Conservation (phyloP, 2,329 filamentous ascomycete genomes). For the Aspergillus bombycis region DNA sequence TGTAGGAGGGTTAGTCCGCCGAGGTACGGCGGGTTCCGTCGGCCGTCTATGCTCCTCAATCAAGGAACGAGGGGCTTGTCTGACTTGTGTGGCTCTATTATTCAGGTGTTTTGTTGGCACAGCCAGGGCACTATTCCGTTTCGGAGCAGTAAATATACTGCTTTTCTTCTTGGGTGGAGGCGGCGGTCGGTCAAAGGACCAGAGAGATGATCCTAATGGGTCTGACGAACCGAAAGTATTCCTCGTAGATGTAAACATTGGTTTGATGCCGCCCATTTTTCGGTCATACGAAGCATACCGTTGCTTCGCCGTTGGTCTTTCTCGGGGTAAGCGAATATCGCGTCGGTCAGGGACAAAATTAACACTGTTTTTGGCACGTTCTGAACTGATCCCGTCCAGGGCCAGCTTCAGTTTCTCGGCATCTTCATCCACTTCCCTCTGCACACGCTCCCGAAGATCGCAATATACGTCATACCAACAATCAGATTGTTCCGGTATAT, state of each 20-base stretch:
- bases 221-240: slow-evolving; percentile 14
- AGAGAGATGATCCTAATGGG: slow-evolving; percentile 20
- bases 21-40: slow-evolving; percentile 20
- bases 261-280: slow-evolving; percentile 34
- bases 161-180: slow-evolving; percentile 35
- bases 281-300: slow-evolving; percentile 36
- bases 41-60: slow-evolving; percentile 46
- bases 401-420: slow-evolving; percentile 61
- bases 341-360: slow-evolving; percentile 56
- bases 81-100: slow-evolving; percentile 41
- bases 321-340: slow-evolving; percentile 31
- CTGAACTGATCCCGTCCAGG: slow-evolving; percentile 60
- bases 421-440: slow-evolving; percentile 60
- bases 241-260: slow-evolving; percentile 23
- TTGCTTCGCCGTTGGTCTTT: slow-evolving; percentile 34
- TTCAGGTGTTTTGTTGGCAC: slow-evolving; percentile 47
- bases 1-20: slow-evolving; percentile 15
- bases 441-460: slow-evolving; percentile 65
- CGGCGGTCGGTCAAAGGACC: slow-evolving; percentile 29
- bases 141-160: slow-evolving; percentile 38
- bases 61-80: slow-evolving; percentile 43
- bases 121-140: slow-evolving; percentile 40
- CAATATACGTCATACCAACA: slow-evolving; percentile 80
- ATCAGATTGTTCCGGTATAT: slow-evolving; percentile 66
- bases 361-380: slow-evolving; percentile 61